Evolutionary conservation across 1,284 basidiomycete genomes (phyloP).

Genomic region (Leccinum subspadiceum): DNA sequence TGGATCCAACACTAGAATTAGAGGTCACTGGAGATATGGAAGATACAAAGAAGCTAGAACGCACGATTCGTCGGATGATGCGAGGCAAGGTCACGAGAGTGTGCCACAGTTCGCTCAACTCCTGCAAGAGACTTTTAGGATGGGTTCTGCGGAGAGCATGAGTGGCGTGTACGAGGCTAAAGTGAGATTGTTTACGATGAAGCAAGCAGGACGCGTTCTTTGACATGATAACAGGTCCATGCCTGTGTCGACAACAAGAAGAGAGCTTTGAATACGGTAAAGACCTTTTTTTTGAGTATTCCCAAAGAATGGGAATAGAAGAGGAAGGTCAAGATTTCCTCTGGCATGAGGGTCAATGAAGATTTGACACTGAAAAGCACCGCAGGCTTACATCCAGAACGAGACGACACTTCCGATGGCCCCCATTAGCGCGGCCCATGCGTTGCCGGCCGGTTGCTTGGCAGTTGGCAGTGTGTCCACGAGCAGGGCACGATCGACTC

Average conservation of each 20-base stretch:
- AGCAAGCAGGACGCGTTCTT: slow-evolving; percentile 73
- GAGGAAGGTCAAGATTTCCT: slow-evolving; percentile 73
- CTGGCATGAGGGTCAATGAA: slow-evolving; percentile 32
- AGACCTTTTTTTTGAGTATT: slow-evolving; percentile 81
- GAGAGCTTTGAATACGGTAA: slow-evolving; percentile 55
- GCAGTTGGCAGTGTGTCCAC: slow-evolving; percentile 69
- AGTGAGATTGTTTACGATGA: slow-evolving; percentile 33
- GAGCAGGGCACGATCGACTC: slow-evolving; percentile 73
- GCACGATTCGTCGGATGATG: slow-evolving; percentile 77
- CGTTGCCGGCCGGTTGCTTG: slow-evolving; percentile 85
- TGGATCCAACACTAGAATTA: slow-evolving; percentile 66
- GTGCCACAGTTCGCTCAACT: slow-evolving; percentile 64
- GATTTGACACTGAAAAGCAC: not conserved
- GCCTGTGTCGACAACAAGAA: slow-evolving; percentile 53
- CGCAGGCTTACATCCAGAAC: slow-evolving; percentile 75
- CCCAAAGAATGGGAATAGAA: slow-evolving; percentile 68
- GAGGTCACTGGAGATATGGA: slow-evolving; percentile 7
- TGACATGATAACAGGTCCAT: slow-evolving; percentile 64
- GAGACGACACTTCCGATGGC: slow-evolving; percentile 81
- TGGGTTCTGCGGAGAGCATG: slow-evolving; percentile 14
- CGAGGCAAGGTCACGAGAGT: slow-evolving; percentile 70
- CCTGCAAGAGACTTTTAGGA: slow-evolving; percentile 45
- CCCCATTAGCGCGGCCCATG: slow-evolving; percentile 92
- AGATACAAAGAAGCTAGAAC: slow-evolving; percentile 31
- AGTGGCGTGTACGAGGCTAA: slow-evolving; percentile 10